Percentiles rank a stretch among this genome's conserved stretches.
Evolutionary conservation across 352 stramenopile genomes (phyloP).

Genomic region (Phytophthora europaea): DNA sequence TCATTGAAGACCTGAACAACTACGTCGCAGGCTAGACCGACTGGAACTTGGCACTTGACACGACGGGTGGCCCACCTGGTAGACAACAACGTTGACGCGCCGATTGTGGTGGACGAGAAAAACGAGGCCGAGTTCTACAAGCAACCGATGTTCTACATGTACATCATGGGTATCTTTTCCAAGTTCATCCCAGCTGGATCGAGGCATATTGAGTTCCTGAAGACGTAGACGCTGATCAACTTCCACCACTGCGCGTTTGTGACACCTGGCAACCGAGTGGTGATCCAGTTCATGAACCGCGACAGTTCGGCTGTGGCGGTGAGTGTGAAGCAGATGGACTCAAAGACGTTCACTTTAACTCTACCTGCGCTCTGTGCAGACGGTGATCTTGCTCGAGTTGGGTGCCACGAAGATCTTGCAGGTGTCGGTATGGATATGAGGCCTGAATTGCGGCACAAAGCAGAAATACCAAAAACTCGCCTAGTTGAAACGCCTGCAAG

Average conservation of each 20-base stretch:
- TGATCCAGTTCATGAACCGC: neutral
- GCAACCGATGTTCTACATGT: slow-evolving; percentile 87
- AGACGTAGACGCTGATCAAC: slow-evolving; percentile 26
- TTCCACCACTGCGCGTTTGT: neutral
- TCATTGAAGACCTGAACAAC: slow-evolving; percentile 89
- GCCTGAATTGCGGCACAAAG: no score
- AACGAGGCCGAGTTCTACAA: slow-evolving; percentile 77
- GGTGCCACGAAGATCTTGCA: no score
- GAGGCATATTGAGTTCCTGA: slow-evolving; percentile 48
- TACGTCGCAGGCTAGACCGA: slow-evolving; percentile 82
- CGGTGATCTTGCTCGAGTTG: neutral
- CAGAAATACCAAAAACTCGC: neutral
- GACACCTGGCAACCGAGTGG: slow-evolving; percentile 5
- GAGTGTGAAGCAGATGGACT: neutral
- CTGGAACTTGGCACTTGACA: slow-evolving; percentile 90
- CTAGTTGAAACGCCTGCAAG: no score
- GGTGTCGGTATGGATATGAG: no score
- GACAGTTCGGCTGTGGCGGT: neutral
- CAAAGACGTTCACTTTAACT: neutral
- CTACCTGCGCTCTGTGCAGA: neutral
- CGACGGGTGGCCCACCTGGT: slow-evolving; percentile 81
- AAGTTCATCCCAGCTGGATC: slow-evolving; percentile 70
- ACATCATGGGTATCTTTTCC: slow-evolving; percentile 78
- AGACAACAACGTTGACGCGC: slow-evolving; percentile 75
- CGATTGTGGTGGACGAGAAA: slow-evolving; percentile 73